Conservation (phyloP, 2,329 filamentous ascomycete genomes). For the Aspergillus aculeatinus region DNA sequence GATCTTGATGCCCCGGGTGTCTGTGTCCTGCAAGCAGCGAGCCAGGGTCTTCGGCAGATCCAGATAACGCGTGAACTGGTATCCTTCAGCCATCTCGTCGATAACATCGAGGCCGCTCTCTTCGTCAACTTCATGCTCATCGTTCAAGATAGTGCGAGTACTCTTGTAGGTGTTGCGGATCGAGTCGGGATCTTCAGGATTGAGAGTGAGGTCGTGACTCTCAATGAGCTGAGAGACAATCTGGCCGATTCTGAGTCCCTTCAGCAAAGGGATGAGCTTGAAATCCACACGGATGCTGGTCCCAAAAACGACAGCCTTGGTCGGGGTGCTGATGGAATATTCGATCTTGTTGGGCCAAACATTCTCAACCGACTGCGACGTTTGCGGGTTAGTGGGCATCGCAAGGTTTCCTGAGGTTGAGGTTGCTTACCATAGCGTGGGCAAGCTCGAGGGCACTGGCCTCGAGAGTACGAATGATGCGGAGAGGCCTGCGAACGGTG, state of each 20-base stretch:
- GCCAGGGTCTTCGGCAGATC: conserved; percentile 78
- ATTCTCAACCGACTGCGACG: conserved; percentile 74
- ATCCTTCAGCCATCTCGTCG: conserved; percentile 62
- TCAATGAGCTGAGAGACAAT: conserved; percentile 81
- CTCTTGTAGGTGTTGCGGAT: conserved; percentile 55
- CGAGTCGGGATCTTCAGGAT: conserved; percentile 47
- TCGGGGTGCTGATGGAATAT: conserved; percentile 89
- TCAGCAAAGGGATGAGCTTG: conserved; percentile 81
- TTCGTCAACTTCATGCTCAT: conserved; percentile 69
- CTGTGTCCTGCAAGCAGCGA: conserved; percentile 84
- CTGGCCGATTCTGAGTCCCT: conserved; percentile 81
- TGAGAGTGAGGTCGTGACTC: conserved; percentile 64
- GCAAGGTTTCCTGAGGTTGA: background rate
- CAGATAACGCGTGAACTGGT: conserved; percentile 58
- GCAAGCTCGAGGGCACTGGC: conserved; percentile 73
- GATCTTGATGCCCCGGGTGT: conserved; percentile 85
- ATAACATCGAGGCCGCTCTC: conserved; percentile 56
- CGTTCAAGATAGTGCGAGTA: conserved; percentile 63
- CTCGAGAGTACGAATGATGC: conserved; percentile 75
- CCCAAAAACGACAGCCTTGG: conserved; percentile 91
- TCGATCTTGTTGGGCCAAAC: conserved; percentile 98
- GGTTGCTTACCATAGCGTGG: conserved; percentile 69
- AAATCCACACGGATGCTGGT: conserved; percentile 83
- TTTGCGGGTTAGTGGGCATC: conserved; percentile 17
- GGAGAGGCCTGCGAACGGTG: conserved; percentile 72